Evolutionary conservation across 192 early-diverging fungal species (phyloP), one percentile per base, ranked within the genome.

Genomic region (Pilaira anomala): DNA sequence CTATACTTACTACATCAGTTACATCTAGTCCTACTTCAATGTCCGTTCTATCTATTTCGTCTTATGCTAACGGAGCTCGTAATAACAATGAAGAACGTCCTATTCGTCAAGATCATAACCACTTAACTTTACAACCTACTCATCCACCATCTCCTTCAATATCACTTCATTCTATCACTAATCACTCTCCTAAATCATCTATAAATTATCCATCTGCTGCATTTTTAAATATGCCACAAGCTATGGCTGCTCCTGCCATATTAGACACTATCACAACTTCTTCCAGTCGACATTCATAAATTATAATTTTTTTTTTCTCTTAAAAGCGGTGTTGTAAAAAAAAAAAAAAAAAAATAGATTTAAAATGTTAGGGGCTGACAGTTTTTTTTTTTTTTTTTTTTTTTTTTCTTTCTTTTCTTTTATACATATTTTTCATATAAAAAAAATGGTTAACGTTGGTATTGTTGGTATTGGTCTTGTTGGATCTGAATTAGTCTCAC

Each of bases 401-500:
- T 24, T 29, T 7, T 51, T 14, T 51, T 11, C 24, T 50, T 25
- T 12, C 12, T 29, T 7, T 51, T 14, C 26, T 36, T 36, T 36
- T 36, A 36, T 3, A 3, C 6, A 36, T 3, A 36, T 9, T 36
- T 9, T 9, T 9, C 6, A 36, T 4, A 33, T 7, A 33, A 33
- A 33, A 33, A 36, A 36, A 36, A 84, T 84, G 83, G 78, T 92
- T 59, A 89, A 87, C 73, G 75, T 98, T 70, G 96, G 91, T 60
- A 88, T 98, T 62, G 84, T 98, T 75, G 96, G 96, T 33, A 90
- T 93, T 53, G 96, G 96, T 45, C 87, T 96, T 53, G 96, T 98
- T 58, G 96, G 96, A 63, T 82, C 85, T n/a, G 94, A 89, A 58
- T 85, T 98, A 48, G 74, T 96, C 29, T 76, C 81, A 53, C 96